Conservation (phyloP, 768 basidiomycete species). For the Lentinula guzmanii region DNA sequence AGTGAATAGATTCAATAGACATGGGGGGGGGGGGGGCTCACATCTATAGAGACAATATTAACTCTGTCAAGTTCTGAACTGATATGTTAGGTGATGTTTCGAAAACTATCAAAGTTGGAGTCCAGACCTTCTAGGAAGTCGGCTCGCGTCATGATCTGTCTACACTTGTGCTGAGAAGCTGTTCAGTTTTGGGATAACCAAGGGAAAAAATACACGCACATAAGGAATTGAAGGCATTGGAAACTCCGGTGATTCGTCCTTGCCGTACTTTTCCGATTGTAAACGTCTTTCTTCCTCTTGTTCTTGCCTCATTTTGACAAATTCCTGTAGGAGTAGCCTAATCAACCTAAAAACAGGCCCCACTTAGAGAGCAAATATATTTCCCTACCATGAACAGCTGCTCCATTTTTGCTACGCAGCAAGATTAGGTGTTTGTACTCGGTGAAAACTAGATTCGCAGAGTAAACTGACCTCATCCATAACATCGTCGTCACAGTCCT, state of each 20-base stretch:
- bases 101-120: neutral
- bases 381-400: conserved; percentile 58
- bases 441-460: neutral
- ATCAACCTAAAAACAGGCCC: neutral
- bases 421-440: neutral
- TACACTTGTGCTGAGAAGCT: conserved; percentile 49
- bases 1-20: neutral
- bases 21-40: conserved; percentile 23
- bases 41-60: conserved; percentile 78
- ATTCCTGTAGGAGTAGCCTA: conserved; percentile 61
- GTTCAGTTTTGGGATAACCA: neutral
- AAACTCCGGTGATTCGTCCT: conserved; percentile 29
- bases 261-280: conserved; percentile 26
- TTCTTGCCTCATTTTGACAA: conserved; percentile 55
- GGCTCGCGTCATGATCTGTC: conserved; percentile 78
- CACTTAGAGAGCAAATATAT: neutral
- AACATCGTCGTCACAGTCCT: conserved; percentile 79
- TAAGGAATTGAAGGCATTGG: conserved; percentile 61
- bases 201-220: conserved; percentile 24
- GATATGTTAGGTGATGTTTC: neutral
- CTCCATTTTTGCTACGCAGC: conserved; percentile 66
- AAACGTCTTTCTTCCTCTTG: conserved; percentile 37
- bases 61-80: conserved; percentile 53
- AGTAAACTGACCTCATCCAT: conserved; percentile 74
- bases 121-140: conserved; percentile 72